Conservation (phyloP, 164 flowering plant genomes). For the Liriodendron chinense region DNA sequence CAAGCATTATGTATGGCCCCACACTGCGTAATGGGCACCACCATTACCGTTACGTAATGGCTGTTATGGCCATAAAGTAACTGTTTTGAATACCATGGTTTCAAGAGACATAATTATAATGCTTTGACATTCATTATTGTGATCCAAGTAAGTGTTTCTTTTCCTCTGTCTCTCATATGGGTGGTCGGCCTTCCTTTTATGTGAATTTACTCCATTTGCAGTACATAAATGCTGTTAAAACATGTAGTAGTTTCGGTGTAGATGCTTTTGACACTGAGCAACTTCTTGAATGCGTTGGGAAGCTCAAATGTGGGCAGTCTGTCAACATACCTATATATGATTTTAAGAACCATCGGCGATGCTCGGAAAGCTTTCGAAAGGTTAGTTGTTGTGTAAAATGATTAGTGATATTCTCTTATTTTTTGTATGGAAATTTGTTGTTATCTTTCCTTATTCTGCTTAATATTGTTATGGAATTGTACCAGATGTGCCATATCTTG, state of each 20-base stretch:
- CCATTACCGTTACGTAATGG: too few species aligned
- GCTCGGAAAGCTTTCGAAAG: conserved; percentile 82
- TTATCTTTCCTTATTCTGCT: too few species aligned
- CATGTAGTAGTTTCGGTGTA: conserved; percentile 29
- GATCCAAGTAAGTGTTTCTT: background rate
- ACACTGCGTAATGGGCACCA: too few species aligned
- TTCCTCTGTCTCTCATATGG: too few species aligned
- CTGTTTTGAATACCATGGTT: too few species aligned
- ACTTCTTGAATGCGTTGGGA: conserved; percentile 69
- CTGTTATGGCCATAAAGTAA: too few species aligned
- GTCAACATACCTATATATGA: conserved; percentile 92
- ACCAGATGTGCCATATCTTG: too few species aligned
- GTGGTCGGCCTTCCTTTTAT: too few species aligned
- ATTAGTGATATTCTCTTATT: too few species aligned
- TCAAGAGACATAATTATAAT: background rate
- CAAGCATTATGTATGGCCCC: too few species aligned
- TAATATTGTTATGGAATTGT: too few species aligned
- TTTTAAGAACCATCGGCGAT: conserved; percentile 76
- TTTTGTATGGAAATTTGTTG: background rate
- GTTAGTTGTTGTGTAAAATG: conserved; percentile 26
- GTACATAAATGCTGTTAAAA: conserved; percentile 9
- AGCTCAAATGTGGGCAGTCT: conserved; percentile 68
- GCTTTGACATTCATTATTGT: background rate
- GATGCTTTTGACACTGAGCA: conserved; percentile 98
- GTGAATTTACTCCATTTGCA: background rate